These are phyloP conservation scores for Phaseolus coccineus DNA, from an alignment of 331 rosid species.

Conservation along the genomic window DNA sequence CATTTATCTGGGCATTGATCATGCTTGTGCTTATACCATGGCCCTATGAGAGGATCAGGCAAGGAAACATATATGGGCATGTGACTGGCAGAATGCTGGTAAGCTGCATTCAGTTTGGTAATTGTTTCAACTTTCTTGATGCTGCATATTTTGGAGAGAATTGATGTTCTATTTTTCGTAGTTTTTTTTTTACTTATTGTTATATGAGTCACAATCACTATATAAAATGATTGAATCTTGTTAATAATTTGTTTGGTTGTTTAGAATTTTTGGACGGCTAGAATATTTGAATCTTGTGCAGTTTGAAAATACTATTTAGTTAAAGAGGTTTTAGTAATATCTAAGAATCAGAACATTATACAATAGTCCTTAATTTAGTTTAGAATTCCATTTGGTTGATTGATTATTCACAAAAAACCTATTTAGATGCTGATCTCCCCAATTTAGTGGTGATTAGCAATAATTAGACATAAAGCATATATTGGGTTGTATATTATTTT, in stretches of 20 bases:
- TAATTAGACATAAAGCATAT: background rate
- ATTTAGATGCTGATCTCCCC: background rate
- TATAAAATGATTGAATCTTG: background rate
- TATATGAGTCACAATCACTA: background rate
- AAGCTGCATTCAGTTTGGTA: constrained; percentile 16
- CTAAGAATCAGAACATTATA: background rate
- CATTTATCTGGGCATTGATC: constrained; percentile 63
- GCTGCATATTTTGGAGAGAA: constrained; percentile 14
- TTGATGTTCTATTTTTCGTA: background rate
- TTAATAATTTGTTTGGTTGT: background rate
- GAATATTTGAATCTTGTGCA: background rate
- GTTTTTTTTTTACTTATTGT: background rate
- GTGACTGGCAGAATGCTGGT: constrained; percentile 69
- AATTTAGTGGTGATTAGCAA: background rate
- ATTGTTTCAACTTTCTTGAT: background rate
- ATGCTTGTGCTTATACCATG: constrained; percentile 71
- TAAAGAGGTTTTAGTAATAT: background rate
- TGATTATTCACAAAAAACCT: too few relatives aligned
- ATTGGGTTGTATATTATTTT: background rate
- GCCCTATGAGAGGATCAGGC: constrained; percentile 68
- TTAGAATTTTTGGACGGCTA: background rate
- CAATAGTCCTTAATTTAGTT: background rate
- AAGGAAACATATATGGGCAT: constrained; percentile 73
- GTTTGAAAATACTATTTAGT: background rate
- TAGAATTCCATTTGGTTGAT: background rate